Evolutionary conservation across 495 filamentous ascomycete species (phyloP).

Genomic region (Aspergillus hancockii): DNA sequence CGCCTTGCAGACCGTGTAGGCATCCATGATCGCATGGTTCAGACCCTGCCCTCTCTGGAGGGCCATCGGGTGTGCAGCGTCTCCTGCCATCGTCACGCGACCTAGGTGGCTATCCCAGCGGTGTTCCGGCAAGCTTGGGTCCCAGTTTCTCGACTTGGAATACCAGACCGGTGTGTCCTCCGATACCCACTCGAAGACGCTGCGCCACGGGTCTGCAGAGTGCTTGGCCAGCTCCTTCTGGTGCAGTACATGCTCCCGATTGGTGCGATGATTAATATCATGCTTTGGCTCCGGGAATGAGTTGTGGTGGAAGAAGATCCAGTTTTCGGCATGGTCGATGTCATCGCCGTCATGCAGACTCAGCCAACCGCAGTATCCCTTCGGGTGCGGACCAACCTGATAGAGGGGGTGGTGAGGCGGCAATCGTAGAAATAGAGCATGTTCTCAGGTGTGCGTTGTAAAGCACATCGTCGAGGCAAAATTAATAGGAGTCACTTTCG

Average conservation of each 20-base stretch:
- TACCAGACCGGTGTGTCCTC: conserved; percentile 30
- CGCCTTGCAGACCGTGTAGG: conserved; percentile 37
- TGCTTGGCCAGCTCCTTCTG: conserved; percentile 20
- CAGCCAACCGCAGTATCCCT: conserved; percentile 21
- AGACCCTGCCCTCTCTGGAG: conserved; percentile 51
- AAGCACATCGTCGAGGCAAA: conserved; percentile 34
- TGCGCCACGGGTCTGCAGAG: conserved; percentile 23
- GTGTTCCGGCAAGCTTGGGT: conserved; percentile 17
- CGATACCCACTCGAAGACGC: conserved; percentile 22
- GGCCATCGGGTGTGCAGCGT: conserved; percentile 54
- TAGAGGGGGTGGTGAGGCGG: conserved; percentile 26
- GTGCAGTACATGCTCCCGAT: conserved; percentile 21
- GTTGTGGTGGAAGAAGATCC: conserved; percentile 41
- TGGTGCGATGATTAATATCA: conserved; percentile 29
- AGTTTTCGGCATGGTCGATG: conserved; percentile 41
- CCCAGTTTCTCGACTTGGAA: conserved; percentile 28
- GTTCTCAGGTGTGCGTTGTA: conserved; percentile 33
- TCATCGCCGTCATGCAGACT: conserved; percentile 41
- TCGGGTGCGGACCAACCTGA: conserved; percentile 21
- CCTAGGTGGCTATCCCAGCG: conserved; percentile 40
- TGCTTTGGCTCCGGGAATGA: conserved; percentile 32
- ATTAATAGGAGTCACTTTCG: conserved; percentile 12
- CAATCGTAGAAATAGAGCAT: conserved; percentile 32
- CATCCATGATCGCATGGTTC: conserved; percentile 51
- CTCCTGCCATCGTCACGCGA: conserved; percentile 48